Percentiles rank a stretch among this genome's conserved stretches.
Conservation (phyloP, 768 basidiomycete genomes). For the Lyophyllum semitale region DNA sequence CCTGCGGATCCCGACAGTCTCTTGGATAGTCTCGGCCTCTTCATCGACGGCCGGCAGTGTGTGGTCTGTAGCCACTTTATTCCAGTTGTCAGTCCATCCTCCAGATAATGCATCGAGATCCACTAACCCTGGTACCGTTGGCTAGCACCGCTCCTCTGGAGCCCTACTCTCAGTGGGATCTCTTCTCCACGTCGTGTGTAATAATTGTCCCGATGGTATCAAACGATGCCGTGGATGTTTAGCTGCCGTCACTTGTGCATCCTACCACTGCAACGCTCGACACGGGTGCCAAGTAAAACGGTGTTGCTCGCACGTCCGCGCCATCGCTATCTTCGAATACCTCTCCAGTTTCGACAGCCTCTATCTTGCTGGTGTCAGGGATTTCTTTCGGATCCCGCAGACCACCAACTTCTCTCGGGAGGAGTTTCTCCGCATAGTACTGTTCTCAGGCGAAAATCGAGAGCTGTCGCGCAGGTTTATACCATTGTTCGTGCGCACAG, state of each 20-base stretch:
- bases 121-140: too few species aligned
- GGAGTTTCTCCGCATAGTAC: background rate
- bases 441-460: background rate
- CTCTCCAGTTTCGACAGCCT: slow-evolving; percentile 7
- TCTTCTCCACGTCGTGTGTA: slow-evolving; percentile 3
- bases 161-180: background rate
- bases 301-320: slow-evolving; percentile 12
- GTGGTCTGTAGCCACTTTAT: background rate
- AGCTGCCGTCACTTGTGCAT: background rate
- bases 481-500: slow-evolving; percentile 3
- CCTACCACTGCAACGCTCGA: slow-evolving; percentile 2
- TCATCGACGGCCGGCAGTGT: background rate
- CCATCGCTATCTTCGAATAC: slow-evolving; percentile 12
- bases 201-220: background rate
- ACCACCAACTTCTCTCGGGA: background rate
- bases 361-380: background rate
- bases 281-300: slow-evolving; percentile 2
- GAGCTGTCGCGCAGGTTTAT: background rate
- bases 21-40: too few species aligned
- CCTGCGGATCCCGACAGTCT: too few species aligned
- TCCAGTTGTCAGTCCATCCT: slow-evolving; percentile 1
- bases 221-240: slow-evolving; percentile 12
- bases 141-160: too few species aligned
- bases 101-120: too few species aligned
- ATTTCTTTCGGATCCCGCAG: background rate